Evolutionary conservation across 805 yeast genomes (phyloP).

Genomic region (Clavispora vitiphila): DNA sequence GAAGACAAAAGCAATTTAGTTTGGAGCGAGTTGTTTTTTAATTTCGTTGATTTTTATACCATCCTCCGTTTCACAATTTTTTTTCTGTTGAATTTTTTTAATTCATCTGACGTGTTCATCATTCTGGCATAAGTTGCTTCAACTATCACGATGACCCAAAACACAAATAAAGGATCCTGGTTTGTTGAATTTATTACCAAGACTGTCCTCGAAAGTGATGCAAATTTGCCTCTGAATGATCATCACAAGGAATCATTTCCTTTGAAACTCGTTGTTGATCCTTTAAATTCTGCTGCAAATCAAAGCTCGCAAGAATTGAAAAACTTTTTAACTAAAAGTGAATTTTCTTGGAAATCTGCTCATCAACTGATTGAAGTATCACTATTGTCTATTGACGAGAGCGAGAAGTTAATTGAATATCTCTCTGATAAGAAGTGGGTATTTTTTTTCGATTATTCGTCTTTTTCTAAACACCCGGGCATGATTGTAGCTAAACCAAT

Average conservation of each 20-base stretch:
- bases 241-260: not conserved
- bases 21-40: not conserved
- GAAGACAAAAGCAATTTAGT: not conserved
- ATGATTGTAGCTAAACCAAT: conserved; percentile 52
- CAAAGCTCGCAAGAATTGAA: conserved; percentile 1
- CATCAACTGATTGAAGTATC: not conserved
- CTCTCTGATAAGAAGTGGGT: conserved; percentile 1
- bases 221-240: not conserved
- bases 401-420: not conserved
- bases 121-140: not conserved
- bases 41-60: not conserved
- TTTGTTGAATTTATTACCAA: conserved; percentile 1
- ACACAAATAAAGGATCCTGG: not conserved
- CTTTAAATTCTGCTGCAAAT: not conserved
- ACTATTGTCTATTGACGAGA: not conserved
- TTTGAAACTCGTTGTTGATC: not conserved
- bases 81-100: not conserved
- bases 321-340: not conserved
- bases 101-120: not conserved
- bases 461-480: conserved; percentile 50
- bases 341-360: not conserved
- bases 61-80: not conserved
- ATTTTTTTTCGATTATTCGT: conserved; percentile 21
- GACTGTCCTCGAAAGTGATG: not conserved
- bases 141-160: not conserved